Conservation (phyloP, 2,329 filamentous ascomycete genomes). For the Epicoccum nigrum region DNA sequence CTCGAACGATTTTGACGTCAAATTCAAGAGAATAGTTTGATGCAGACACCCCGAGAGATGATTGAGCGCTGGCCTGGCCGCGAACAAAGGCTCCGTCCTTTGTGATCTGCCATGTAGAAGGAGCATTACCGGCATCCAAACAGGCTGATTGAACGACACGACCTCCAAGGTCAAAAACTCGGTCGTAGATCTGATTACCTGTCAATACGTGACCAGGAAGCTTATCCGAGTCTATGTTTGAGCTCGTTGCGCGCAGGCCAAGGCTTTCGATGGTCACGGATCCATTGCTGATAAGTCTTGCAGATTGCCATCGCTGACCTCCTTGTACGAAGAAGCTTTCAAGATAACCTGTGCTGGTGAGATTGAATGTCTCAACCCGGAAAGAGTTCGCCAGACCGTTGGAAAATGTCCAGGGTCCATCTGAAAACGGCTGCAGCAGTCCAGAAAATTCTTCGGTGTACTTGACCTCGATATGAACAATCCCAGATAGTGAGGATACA, state of each 20-base stretch:
- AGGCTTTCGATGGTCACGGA: conserved; percentile 40
- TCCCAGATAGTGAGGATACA: background rate
- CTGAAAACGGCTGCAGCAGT: conserved; percentile 3
- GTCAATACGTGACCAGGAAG: conserved; percentile 41
- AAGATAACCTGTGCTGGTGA: conserved; percentile 37
- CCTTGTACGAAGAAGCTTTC: conserved; percentile 50
- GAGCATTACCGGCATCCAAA: conserved; percentile 47
- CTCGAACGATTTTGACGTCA: conserved; percentile 46
- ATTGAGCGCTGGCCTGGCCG: conserved; percentile 42
- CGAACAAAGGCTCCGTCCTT: conserved; percentile 45
- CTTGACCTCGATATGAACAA: conserved; percentile 16
- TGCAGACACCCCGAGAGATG: conserved; percentile 17
- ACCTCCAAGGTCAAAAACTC: conserved; percentile 50
- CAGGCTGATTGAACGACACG: conserved; percentile 44
- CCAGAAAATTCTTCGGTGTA: conserved; percentile 13
- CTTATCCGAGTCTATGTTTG: conserved; percentile 23
- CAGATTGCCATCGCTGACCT: conserved; percentile 50
- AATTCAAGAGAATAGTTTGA: conserved; percentile 49
- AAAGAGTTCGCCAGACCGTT: conserved; percentile 34
- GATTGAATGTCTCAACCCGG: conserved; percentile 49
- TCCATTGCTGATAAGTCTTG: conserved; percentile 45
- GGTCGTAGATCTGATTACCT: conserved; percentile 40
- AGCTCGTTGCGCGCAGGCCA: conserved; percentile 43
- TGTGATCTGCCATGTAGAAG: conserved; percentile 39
- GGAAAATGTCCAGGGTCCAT: conserved; percentile 28